Conservation (phyloP, 305 asterid genomes). For the Solanum hybrid region DNA sequence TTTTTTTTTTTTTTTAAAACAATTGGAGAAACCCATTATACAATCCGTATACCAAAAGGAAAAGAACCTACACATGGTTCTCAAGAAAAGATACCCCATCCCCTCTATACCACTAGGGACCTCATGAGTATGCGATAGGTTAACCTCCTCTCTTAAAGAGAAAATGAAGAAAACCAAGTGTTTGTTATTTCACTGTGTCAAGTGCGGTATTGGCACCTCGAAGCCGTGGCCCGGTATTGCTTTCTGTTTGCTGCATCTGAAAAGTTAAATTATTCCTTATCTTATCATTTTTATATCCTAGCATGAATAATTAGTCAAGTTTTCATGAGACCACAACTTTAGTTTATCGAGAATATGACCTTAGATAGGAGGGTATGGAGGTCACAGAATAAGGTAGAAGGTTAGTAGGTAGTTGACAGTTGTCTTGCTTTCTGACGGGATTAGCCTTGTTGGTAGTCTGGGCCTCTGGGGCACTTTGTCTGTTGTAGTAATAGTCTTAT, state of each 20-base stretch:
- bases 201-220: neutral
- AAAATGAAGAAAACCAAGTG: neutral
- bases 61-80: neutral
- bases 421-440: neutral
- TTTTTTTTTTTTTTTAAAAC: neutral
- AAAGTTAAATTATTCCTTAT: neutral
- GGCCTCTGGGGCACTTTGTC: neutral
- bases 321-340: neutral
- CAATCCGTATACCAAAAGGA: neutral
- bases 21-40: neutral
- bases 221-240: neutral
- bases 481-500: neutral
- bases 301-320: neutral
- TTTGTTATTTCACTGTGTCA: neutral
- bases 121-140: neutral
- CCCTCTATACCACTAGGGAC: neutral
- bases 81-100: neutral
- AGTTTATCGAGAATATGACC: neutral
- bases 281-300: neutral
- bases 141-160: neutral
- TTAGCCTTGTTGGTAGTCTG: neutral
- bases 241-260: neutral
- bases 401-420: neutral
- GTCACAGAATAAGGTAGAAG: neutral
- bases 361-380: neutral